Evolutionary conservation across 495 filamentous ascomycete genomes (phyloP), one percentile per base, ranked within the genome.

Genomic region (Apodospora peruviana): DNA sequence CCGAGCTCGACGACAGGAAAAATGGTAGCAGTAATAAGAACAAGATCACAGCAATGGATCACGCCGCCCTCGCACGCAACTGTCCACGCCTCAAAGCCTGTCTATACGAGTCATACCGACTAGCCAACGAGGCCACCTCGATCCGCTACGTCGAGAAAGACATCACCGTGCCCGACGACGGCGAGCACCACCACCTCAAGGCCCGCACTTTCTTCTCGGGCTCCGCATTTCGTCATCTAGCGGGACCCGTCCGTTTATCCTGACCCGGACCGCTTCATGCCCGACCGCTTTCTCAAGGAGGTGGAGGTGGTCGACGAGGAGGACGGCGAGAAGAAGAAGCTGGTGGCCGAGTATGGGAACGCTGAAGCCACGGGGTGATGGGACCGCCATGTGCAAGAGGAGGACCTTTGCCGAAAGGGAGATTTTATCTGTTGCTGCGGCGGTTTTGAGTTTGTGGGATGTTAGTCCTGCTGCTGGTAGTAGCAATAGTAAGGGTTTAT

Each of bases 401-500:
- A 22, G 52, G 12, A 34, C 47, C 2, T 57, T 57, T 56, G 55
- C 55, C 3, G 55, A 57, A 37, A 57, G 50, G 55, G 55, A 57
- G n/a, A 43, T 57, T 19, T 18, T 55, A 14, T 19, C 45, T 41
- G 14, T 55, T 11, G 40, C 46, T 3, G 52, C 55, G 5, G 46
- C 53, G 2, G 29, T 57, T 23, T 21, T 57, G 4, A 51, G 24
- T 27, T 37, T 57, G 11, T 57, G 55, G 55, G 53, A 56, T 36
- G 55, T 57, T 10, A 48, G 25, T 18, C 52, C 49, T 0, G 56
- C 50, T 18, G 7, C 27, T 32, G 27, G 27, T 32, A 32, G 27
- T 32, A 32, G 27, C 7, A 14, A 32, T 32, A 32, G n/a, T n/a
- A n/a, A n/a, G n/a, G n/a, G n/a, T n/a, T n/a, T n/a, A n/a, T n/a